A percentile compares a stretch with the other conserved stretches of the same genome.
Conservation (phyloP, 805 yeast genomes). For the Ogataea trehalophila region DNA sequence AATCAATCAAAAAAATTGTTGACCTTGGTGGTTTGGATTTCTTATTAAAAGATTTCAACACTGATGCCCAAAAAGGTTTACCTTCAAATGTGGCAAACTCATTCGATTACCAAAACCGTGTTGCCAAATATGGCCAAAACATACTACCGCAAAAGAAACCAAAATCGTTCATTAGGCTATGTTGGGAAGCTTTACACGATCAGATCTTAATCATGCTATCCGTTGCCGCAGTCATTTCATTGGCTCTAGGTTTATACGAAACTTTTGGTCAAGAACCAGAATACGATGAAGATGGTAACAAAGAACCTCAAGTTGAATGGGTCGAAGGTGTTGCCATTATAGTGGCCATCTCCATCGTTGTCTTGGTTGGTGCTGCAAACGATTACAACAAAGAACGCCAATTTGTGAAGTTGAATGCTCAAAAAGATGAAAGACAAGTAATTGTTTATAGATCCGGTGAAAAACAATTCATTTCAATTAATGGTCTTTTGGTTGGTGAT, state of each 20-base stretch:
- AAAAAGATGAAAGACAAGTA: conserved; percentile 79
- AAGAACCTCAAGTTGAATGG: conserved; percentile 88
- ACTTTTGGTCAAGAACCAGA: conserved; percentile 80
- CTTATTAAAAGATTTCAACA: conserved; percentile 29
- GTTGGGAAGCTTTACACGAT: conserved; percentile 85
- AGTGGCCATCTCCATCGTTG: conserved; percentile 86
- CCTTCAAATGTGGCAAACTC: conserved; percentile 22
- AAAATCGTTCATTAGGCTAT: conserved; percentile 61
- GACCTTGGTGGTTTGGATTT: conserved; percentile 42
- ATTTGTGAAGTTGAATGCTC: conserved; percentile 79
- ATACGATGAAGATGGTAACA: conserved; percentile 72
- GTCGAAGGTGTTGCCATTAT: conserved; percentile 98
- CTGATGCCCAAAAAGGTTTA: conserved; percentile 41
- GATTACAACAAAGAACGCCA: conserved; percentile 96
- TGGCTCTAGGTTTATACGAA: conserved; percentile 88
- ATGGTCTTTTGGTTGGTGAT: conserved; percentile 83
- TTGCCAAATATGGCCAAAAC: conserved; percentile 60
- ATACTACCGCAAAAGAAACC: conserved; percentile 65
- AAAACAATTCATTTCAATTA: conserved; percentile 63
- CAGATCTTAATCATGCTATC: conserved; percentile 80
- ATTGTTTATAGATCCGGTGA: conserved; percentile 71
- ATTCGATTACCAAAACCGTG: conserved; percentile 34
- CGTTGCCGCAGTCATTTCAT: conserved; percentile 82
- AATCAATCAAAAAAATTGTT: conserved; percentile 41
- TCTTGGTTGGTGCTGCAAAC: conserved; percentile 89